Percentiles rank a stretch among this genome's conserved stretches.
These are phyloP conservation scores for Chrysanthemum seticuspe DNA, from an alignment of 129 eudicot genomes.

Conservation along the genomic window DNA sequence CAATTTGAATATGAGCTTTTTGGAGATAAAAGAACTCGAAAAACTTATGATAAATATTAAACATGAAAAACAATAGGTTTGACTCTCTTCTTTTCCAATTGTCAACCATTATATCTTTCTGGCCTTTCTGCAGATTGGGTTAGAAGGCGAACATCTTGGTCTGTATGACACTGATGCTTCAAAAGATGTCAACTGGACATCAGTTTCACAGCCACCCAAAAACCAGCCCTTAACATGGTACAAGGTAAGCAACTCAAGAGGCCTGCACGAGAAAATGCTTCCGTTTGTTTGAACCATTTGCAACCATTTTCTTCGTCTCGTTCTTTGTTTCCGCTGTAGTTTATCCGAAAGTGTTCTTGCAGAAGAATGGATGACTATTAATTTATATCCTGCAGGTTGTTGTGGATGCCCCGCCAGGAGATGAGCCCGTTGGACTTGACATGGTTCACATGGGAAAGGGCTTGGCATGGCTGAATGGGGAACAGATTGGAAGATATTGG, in stretches of 20 bases:
- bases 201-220: conserved; percentile 73
- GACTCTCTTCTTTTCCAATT: no score
- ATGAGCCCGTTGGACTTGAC: conserved; percentile 87
- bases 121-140: conserved; percentile 54
- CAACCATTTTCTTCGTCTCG: neutral
- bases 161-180: conserved; percentile 48
- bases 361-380: neutral
- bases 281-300: no score
- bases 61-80: neutral
- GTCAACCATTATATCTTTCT: neutral
- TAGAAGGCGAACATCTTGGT: conserved; percentile 70
- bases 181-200: conserved; percentile 54
- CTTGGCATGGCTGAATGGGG: conserved; percentile 90
- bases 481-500: conserved; percentile 94
- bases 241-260: conserved; percentile 55
- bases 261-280: neutral
- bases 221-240: conserved; percentile 95
- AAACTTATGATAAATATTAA: neutral
- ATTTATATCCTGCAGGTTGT: conserved; percentile 48
- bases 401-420: conserved; percentile 74
- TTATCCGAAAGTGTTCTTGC: neutral
- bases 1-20: neutral
- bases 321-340: neutral
- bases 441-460: conserved; percentile 98
- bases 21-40: neutral